A percentile compares a stretch with the other conserved stretches of the same genome.
These are phyloP conservation scores for Arbutus unedo DNA, from an alignment of 148 eudicot species.

Conservation along the genomic window DNA sequence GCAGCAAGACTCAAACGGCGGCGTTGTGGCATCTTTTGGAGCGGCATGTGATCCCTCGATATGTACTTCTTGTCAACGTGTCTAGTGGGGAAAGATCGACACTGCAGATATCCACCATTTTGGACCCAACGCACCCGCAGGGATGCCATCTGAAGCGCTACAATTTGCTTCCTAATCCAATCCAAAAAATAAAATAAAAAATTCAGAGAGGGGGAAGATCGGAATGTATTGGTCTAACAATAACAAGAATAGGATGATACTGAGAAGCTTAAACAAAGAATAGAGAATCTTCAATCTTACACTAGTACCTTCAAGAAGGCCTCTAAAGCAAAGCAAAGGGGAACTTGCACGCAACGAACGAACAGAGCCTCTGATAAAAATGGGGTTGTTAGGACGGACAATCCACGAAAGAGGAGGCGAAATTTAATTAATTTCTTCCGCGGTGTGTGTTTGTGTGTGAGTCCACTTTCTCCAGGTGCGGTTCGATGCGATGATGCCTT, in stretches of 20 bases:
- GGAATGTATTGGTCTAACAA: neutral
- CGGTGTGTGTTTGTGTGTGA: neutral
- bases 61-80: neutral
- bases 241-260: neutral
- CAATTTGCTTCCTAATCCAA: neutral
- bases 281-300: neutral
- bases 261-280: neutral
- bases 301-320: neutral
- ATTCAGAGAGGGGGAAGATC: neutral
- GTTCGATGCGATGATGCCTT: no score
- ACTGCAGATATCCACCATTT: neutral
- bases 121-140: conserved; percentile 1
- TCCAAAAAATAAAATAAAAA: neutral
- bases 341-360: neutral
- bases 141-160: conserved; percentile 5
- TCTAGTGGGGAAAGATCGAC: neutral
- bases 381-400: neutral
- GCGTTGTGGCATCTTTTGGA: neutral
- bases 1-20: neutral
- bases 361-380: neutral
- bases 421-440: neutral
- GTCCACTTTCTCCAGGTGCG: neutral
- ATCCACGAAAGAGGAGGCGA: neutral
- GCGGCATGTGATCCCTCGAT: neutral
- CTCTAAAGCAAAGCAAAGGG: neutral